phyloP scores from a whole-genome alignment of 176 grass and related monocot species.

The Saccharum officinarum region DNA sequence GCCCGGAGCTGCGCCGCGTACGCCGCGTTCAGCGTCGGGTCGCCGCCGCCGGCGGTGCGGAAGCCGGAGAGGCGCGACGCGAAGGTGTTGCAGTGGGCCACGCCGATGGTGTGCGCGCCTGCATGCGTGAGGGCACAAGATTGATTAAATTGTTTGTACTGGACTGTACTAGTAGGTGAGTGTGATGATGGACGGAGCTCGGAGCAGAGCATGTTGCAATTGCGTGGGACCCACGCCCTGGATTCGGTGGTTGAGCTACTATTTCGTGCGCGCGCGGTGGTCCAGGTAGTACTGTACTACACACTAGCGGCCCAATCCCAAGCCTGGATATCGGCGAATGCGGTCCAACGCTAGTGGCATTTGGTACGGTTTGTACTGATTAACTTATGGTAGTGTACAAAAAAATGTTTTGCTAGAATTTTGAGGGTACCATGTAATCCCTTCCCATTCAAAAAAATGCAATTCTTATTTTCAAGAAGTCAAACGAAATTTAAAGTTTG shows the following conservation, averaged over 20 bases:
- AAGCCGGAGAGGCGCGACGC: constrained; percentile 44
- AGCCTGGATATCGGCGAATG: not conserved
- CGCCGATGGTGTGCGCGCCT: constrained; percentile 89
- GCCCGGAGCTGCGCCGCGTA: constrained; percentile 31
- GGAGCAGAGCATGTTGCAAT: not conserved
- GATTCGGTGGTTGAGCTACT: not conserved
- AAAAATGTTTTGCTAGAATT: too few species aligned
- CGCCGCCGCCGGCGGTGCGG: not conserved
- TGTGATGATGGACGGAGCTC: not conserved
- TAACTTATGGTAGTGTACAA: too few species aligned
- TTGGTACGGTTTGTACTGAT: too few species aligned
- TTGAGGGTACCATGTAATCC: too few species aligned
- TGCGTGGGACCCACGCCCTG: not conserved
- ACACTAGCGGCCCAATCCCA: not conserved
- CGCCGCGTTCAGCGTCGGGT: constrained; percentile 42
- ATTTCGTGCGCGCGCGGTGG: not conserved
- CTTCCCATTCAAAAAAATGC: too few species aligned
- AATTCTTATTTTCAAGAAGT: too few species aligned
- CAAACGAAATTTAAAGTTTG: too few species aligned
- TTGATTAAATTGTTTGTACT: too few species aligned
- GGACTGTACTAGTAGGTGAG: too few species aligned
- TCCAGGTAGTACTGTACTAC: not conserved
- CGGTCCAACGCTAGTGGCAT: not conserved
- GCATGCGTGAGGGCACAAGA: constrained; percentile 5
- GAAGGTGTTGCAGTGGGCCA: constrained; percentile 75